A percentile compares a stretch with the other conserved stretches of the same genome.
Evolutionary conservation across 495 filamentous ascomycete genomes (phyloP).

Genomic region (Penicillium coprophilum): DNA sequence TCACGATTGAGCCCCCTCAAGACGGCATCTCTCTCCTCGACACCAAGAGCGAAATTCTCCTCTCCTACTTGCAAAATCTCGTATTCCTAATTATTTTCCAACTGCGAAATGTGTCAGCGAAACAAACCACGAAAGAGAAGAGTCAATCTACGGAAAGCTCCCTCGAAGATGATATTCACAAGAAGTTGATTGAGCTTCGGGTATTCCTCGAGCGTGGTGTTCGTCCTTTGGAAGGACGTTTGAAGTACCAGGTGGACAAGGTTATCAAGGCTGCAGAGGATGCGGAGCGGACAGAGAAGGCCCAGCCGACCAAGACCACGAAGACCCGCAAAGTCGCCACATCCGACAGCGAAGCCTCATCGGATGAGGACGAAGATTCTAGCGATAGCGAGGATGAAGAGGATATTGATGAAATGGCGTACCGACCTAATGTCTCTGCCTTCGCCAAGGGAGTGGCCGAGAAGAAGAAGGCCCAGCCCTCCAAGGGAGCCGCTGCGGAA

Average conservation of each 20-base stretch:
- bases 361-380: conserved; percentile 28
- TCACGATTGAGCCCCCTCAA: conserved; percentile 60
- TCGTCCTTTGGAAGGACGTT: conserved; percentile 76
- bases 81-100: conserved; percentile 86
- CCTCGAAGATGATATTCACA: conserved; percentile 62
- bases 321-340: conserved; percentile 24
- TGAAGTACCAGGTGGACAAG: conserved; percentile 88
- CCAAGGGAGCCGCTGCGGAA: conserved; percentile 24
- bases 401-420: conserved; percentile 62
- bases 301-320: conserved; percentile 30
- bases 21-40: conserved; percentile 94
- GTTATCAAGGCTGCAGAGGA: conserved; percentile 85
- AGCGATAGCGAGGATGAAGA: conserved; percentile 40
- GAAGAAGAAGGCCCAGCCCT: conserved; percentile 21
- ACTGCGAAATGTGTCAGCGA: conserved; percentile 53
- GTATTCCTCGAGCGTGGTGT: conserved; percentile 90
- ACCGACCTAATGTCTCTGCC: conserved; percentile 63
- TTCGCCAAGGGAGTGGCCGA: conserved; percentile 47
- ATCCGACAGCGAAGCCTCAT: conserved; percentile 27
- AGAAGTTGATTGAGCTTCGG: conserved; percentile 80
- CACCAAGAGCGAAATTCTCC: conserved; percentile 89
- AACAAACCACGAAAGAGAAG: conserved; percentile 25
- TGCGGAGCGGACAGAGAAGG: conserved; percentile 47
- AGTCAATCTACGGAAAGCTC: conserved; percentile 28
- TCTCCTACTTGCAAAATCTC: conserved; percentile 93